These are phyloP conservation scores for Paramecium pentaurelia DNA, from an alignment of 73 alveolate genomes.

Conservation along the genomic window DNA sequence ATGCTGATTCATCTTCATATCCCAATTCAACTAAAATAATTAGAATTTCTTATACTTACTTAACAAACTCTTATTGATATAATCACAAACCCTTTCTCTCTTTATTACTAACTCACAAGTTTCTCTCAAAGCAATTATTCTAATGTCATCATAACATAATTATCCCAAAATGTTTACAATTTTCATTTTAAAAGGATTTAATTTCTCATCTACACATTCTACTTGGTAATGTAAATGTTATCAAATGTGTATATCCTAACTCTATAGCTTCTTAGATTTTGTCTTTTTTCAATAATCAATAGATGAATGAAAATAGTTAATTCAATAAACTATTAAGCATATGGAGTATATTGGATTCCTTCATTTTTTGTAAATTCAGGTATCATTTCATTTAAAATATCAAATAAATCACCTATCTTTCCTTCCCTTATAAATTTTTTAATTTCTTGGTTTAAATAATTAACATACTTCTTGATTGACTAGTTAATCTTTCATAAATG, in stretches of 20 bases:
- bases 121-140: neutral
- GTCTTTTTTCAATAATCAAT: neutral
- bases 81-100: constrained; percentile 40
- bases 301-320: neutral
- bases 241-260: neutral
- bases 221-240: neutral
- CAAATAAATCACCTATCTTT: neutral
- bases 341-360: neutral
- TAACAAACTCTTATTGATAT: neutral
- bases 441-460: neutral
- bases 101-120: neutral
- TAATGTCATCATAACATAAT: neutral
- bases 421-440: neutral
- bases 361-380: neutral
- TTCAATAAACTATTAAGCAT: constrained; percentile 31
- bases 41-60: neutral
- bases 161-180: neutral
- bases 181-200: neutral
- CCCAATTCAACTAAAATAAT: neutral
- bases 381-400: neutral
- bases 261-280: neutral
- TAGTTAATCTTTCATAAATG: neutral
- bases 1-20: constrained; percentile 25
- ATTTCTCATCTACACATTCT: neutral
- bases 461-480: neutral